Base-by-base conservation (phyloP, 192 early-diverging fungal genomes). In the Entomortierella beljakovae region DNA sequence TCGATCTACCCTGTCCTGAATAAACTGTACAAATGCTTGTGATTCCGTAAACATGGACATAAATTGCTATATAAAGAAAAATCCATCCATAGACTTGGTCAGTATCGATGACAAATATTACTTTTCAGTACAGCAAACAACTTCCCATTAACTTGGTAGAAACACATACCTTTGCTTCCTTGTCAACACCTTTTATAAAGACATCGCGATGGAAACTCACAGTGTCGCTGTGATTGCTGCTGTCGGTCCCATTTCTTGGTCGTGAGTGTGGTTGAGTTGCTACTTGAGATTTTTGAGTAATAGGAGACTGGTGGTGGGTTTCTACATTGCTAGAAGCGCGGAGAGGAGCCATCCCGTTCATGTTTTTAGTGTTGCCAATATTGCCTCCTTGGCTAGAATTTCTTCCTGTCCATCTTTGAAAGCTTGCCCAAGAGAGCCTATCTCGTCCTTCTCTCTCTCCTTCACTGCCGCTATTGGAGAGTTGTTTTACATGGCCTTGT, bases 1-100 rank as follows among this genome's bases (percentile, higher is more conserved):
- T 10, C 90, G 84, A 37, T 88, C 86, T 13, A 93, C 61, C 16
- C 94, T 83, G 50, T 94, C 92, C 28, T 89, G 81, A 25, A 90
- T 90, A 68, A 95, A 95, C 58, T 95, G 94, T 5, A 87, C 84
- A 83, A 93, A 95, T 57, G 90, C 86, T 73, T 94, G 94, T 0
- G 94, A 93, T 38, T 90, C 88, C 6, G 90, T 68, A 25, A 95
- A 84, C 18, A 71, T 70, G 2, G 88, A 85, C 67, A 95, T 77
- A 54, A 91, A 92, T 10, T 84, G 72, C 90, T 64, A 64, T 22
- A 35, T 25, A 26, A 9, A 49, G 53, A 49, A 51, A 34, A 28
- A 28, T 50, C 22, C 53, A 40, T 9, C 18, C 40, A 23, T 9
- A 38, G 23, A n/a, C 1, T n/a, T 34, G 37, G 29, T 62, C 26